Conservation (phyloP, 805 yeast species). For the Kuraishia capsulata region DNA sequence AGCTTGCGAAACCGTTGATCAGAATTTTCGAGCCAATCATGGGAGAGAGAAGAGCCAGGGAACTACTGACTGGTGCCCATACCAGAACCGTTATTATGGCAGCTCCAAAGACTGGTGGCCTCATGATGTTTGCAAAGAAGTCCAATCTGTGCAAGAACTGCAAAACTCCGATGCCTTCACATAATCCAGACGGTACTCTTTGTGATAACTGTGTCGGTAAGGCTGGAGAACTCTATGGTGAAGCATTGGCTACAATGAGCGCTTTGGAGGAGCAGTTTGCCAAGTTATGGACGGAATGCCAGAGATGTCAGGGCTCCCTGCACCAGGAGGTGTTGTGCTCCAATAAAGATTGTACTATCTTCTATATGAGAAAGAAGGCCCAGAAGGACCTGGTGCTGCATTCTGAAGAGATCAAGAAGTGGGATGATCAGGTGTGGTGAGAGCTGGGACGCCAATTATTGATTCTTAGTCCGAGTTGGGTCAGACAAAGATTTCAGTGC, state of each 20-base stretch:
- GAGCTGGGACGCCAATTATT: not conserved
- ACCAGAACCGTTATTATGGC: slow-evolving; percentile 68
- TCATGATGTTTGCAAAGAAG: slow-evolving; percentile 83
- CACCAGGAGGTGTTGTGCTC: slow-evolving; percentile 95
- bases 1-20: slow-evolving; percentile 80
- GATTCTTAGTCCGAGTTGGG: not conserved
- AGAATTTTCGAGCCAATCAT: slow-evolving; percentile 93
- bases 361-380: slow-evolving; percentile 88
- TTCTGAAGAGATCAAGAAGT: slow-evolving; percentile 49
- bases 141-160: slow-evolving; percentile 87
- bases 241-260: slow-evolving; percentile 71
- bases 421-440: slow-evolving; percentile 55
- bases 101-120: slow-evolving; percentile 74
- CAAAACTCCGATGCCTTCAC: slow-evolving; percentile 60
- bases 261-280: slow-evolving; percentile 76
- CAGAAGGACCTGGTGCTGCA: slow-evolving; percentile 62
- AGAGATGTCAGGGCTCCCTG: slow-evolving; percentile 90
- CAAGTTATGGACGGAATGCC: slow-evolving; percentile 96
- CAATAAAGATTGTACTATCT: slow-evolving; percentile 94
- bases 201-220: slow-evolving; percentile 70
- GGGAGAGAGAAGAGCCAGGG: slow-evolving; percentile 77
- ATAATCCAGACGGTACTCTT: slow-evolving; percentile 48
- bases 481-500: no score
- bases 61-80: slow-evolving; percentile 74
- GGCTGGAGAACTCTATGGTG: slow-evolving; percentile 75